Conservation (phyloP, 2,329 filamentous ascomycete species). For the Helotiales sp. region DNA sequence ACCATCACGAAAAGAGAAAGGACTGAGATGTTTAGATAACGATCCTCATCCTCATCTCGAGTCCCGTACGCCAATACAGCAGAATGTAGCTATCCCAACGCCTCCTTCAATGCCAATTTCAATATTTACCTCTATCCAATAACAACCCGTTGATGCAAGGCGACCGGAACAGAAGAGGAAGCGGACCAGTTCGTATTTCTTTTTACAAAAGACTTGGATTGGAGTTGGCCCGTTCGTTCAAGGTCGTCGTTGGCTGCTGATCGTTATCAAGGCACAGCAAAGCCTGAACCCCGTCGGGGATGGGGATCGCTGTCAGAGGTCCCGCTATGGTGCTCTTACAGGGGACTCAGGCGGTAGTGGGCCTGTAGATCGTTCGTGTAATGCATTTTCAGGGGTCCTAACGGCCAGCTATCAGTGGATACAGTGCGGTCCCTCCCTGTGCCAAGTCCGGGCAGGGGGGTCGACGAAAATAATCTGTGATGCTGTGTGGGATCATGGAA, state of each 20-base stretch:
- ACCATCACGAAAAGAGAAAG: not conserved
- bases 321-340: not conserved
- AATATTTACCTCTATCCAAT: not conserved
- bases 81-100: not conserved
- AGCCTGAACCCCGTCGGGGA: not conserved
- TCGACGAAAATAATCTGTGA: not conserved
- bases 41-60: not conserved
- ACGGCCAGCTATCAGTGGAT: not conserved
- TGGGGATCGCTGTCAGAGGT: not conserved
- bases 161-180: not conserved
- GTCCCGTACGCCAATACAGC: too few species aligned
- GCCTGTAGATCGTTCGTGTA: constrained; percentile 2
- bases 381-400: not conserved
- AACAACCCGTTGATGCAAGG: not conserved
- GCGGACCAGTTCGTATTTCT: not conserved
- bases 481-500: not conserved
- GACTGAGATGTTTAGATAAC: not conserved
- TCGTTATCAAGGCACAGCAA: constrained; percentile 1
- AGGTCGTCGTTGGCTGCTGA: not conserved
- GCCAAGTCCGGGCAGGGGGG: not conserved
- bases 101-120: not conserved
- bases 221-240: not conserved
- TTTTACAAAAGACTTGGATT: too few species aligned
- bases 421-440: not conserved
- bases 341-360: not conserved